Percentiles rank a stretch among this genome's conserved stretches.
These are phyloP conservation scores for Gracilaria caudata DNA, from an alignment of 23 red algal genomes.

Conservation along the genomic window DNA sequence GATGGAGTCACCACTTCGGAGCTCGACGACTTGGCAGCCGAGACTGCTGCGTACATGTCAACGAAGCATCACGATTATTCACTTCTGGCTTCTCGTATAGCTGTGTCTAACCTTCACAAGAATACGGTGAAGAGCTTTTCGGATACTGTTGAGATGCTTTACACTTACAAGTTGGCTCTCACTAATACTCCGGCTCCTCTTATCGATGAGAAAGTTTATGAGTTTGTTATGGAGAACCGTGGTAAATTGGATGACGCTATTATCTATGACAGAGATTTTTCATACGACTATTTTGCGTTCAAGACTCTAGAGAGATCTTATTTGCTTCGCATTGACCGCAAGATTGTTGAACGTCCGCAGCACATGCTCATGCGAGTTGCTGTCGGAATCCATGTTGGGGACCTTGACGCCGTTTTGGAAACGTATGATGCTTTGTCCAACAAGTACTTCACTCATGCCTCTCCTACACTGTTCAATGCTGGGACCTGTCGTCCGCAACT, in stretches of 20 bases:
- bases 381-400: constrained; percentile 91
- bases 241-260: constrained; percentile 85
- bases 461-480: constrained; percentile 96
- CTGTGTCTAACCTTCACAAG: constrained; percentile 99
- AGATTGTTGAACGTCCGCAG: constrained; percentile 97
- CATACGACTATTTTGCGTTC: constrained; percentile 99
- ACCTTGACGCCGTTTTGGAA: constrained; percentile 85
- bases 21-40: constrained; percentile 97
- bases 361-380: constrained; percentile 99
- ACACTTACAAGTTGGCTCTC: constrained; percentile 69
- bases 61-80: constrained; percentile 98
- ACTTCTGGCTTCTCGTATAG: constrained; percentile 93
- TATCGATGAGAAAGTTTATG: constrained; percentile 70
- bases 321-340: constrained; percentile 89
- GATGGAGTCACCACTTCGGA: constrained; percentile 96
- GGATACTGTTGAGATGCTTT: constrained; percentile 68
- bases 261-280: constrained; percentile 99
- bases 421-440: constrained; percentile 92
- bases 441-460: constrained; percentile 99
- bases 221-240: constrained; percentile 83
- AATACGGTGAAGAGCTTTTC: constrained; percentile 93
- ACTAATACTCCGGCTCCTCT: constrained; percentile 81
- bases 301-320: constrained; percentile 99
- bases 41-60: constrained; percentile 98
- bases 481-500: constrained; percentile 96